phyloP scores from a whole-genome alignment of 768 basidiomycete species.

The Mrakia frigida region DNA sequence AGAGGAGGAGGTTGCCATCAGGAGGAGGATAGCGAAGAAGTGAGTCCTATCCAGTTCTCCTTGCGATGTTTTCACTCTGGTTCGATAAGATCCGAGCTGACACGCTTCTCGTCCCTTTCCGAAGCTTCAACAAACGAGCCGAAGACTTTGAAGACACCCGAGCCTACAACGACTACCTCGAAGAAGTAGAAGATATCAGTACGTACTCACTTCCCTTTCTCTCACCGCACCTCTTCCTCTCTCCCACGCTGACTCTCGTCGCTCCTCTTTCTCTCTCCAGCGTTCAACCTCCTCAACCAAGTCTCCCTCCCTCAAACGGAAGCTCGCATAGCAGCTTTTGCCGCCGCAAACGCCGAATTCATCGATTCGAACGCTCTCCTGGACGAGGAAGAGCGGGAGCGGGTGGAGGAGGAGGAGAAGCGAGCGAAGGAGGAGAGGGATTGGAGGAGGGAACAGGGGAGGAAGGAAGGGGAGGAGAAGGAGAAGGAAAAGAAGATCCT shows the following conservation, averaged over 20 bases:
- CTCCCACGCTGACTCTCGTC: not conserved
- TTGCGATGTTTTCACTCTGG: too few relatives aligned
- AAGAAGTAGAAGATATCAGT: constrained; percentile 91
- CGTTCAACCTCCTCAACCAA: constrained; percentile 91
- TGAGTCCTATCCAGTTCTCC: too few relatives aligned
- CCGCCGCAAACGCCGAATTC: constrained; percentile 70
- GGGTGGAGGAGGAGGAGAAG: constrained; percentile 63
- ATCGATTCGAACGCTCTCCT: constrained; percentile 66
- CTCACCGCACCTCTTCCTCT: not conserved
- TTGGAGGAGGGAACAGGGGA: constrained; percentile 32
- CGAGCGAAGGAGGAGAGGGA: constrained; percentile 63
- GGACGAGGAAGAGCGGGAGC: constrained; percentile 75
- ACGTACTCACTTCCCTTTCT: constrained; percentile 1
- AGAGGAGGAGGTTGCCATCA: constrained; percentile 87
- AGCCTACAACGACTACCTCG: constrained; percentile 89
- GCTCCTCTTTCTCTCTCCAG: constrained; percentile 46
- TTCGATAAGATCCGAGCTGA: too few relatives aligned
- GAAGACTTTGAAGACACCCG: constrained; percentile 79
- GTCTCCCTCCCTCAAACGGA: constrained; percentile 76
- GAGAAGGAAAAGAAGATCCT: constrained; percentile 52
- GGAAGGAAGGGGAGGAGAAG: constrained; percentile 34
- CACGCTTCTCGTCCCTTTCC: not conserved
- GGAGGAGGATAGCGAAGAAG: constrained; percentile 85
- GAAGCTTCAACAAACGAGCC: constrained; percentile 85
- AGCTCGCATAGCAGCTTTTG: constrained; percentile 69